Evolutionary conservation across 129 eudicot genomes (phyloP), one percentile per base, ranked within the genome.

Genomic region (Mikania micrantha): DNA sequence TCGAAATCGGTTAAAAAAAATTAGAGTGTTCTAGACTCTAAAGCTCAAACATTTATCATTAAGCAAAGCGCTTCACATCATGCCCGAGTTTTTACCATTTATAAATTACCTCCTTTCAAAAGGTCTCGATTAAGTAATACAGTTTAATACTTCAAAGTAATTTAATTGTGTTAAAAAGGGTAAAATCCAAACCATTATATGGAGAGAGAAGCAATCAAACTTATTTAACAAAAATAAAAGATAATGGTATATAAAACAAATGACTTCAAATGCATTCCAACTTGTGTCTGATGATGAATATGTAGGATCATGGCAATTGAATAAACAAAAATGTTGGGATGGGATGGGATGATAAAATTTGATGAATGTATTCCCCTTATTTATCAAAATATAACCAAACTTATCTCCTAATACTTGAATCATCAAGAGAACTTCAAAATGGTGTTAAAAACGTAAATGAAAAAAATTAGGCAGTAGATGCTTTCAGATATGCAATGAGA

Each of bases 401-500:
- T 54, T 13, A 54, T 54, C 62, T 77, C 67, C 77, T n/a, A 15
- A 50, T 68, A 77, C n/a, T 59, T 41, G 54, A 61, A 69, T 36
- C 50, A 40, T 44, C 66, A 76, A 57, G 39, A 76, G 21, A 66
- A 70, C 72, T 59, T 70, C 24, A 59, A 53, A 66, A 63, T 29
- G 54, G 34, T 56, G 60, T 71, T 4, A 13, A 25, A 53, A 25
- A 5, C 54, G 54, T 47, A 47, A 28, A 22, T 10, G 17, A 20
- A 25, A 56, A 56, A 5, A 27, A 27, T 56, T 63, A 53, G 3
- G 85, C 70, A 2, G 91, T 85, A 4, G 91, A 73, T 53, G 69
- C 64, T 72, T 85, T 85, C 76, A 85, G 69, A 61, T 85, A 85
- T 9, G 91, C 81, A 74, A 85, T 85, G 47, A 85, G 91, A 66